Evolutionary conservation across 2,329 filamentous ascomycete species (phyloP).

Genomic region (Curvularia sp.): DNA sequence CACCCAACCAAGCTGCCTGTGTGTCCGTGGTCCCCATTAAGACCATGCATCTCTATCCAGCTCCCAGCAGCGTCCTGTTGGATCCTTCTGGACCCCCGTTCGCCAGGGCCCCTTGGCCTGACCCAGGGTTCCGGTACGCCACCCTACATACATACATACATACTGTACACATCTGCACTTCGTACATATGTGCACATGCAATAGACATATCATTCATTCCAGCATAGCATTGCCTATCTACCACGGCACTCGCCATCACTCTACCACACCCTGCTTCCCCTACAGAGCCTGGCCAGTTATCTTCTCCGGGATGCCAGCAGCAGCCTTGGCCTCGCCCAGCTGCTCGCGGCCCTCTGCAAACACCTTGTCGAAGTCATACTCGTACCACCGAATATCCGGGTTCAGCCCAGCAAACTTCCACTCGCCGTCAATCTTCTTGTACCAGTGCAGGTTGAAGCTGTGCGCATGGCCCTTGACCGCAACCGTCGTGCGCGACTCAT

Average conservation of each 20-base stretch:
- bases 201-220: neutral
- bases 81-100: neutral
- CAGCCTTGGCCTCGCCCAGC: slow-evolving; percentile 54
- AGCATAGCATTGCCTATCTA: neutral
- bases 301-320: slow-evolving; percentile 47
- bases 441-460: slow-evolving; percentile 62
- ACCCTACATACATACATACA: neutral
- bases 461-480: slow-evolving; percentile 64
- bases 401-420: slow-evolving; percentile 66
- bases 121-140: neutral
- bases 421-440: slow-evolving; percentile 64
- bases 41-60: neutral
- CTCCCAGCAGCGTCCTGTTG: neutral
- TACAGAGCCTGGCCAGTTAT: slow-evolving; percentile 8
- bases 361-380: slow-evolving; percentile 65
- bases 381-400: slow-evolving; percentile 63
- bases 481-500: slow-evolving; percentile 57
- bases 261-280: neutral
- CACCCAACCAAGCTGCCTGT: slow-evolving; percentile 6
- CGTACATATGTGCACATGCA: neutral
- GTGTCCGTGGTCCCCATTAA: slow-evolving; percentile 3
- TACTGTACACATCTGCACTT: neutral
- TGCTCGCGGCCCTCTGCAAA: slow-evolving; percentile 59
- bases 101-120: neutral
- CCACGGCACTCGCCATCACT: neutral